phyloP scores from a whole-genome alignment of 2,329 filamentous ascomycete species.

The Lasiodiplodia gonubiensis region DNA sequence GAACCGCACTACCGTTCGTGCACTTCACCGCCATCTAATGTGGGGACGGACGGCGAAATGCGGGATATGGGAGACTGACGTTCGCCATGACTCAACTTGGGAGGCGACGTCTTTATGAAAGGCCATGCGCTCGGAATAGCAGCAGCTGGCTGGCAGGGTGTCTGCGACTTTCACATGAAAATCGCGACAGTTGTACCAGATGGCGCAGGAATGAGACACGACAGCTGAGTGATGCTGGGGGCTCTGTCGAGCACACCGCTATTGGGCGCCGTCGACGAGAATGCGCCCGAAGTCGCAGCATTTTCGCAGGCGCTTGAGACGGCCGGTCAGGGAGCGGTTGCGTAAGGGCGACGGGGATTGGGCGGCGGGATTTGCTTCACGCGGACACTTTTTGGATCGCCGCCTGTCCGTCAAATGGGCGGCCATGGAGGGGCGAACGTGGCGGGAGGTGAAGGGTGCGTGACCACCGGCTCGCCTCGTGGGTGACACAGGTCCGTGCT shows the following conservation, averaged over 20 bases:
- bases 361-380: background rate
- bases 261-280: background rate
- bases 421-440: constrained; percentile 4
- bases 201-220: constrained; percentile 14
- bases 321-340: background rate
- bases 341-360: background rate
- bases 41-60: constrained; percentile 24
- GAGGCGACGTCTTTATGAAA: background rate
- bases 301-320: too few species aligned
- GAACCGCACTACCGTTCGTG: constrained; percentile 19
- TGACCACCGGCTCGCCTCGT: constrained; percentile 24
- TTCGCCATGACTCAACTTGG: constrained; percentile 2
- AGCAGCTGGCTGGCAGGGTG: background rate
- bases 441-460: constrained; percentile 23
- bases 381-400: background rate
- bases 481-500: constrained; percentile 9
- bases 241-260: background rate
- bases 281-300: too few species aligned
- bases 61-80: constrained; percentile 12
- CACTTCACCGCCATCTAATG: constrained; percentile 26
- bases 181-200: constrained; percentile 3
- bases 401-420: constrained; percentile 9
- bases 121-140: constrained; percentile 1
- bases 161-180: constrained; percentile 13
- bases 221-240: background rate